These are phyloP conservation scores for Ogataea naganishii DNA, from an alignment of 805 yeast species.

Conservation along the genomic window DNA sequence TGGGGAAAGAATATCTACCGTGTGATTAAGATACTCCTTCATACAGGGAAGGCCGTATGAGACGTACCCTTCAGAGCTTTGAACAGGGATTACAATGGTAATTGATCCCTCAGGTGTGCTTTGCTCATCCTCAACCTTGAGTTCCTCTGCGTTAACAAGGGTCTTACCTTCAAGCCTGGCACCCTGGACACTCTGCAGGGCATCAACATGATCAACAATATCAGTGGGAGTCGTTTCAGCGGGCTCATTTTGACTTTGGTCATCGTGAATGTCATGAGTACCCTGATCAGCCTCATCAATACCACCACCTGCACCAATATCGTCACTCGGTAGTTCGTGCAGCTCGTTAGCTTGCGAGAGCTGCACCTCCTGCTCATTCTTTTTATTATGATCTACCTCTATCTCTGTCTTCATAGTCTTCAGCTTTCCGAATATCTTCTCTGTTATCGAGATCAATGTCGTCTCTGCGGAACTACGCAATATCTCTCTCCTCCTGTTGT, in stretches of 20 bases:
- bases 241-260: too few relatives aligned
- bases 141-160: too few relatives aligned
- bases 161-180: too few relatives aligned
- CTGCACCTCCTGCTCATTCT: conserved; percentile 15
- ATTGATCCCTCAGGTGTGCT: too few relatives aligned
- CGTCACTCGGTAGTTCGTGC: conserved; percentile 43
- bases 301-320: too few relatives aligned
- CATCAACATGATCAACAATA: too few relatives aligned
- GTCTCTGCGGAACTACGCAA: conserved; percentile 84
- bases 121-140: too few relatives aligned
- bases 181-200: too few relatives aligned
- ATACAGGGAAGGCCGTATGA: conserved; percentile 71
- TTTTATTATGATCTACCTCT: conserved; percentile 21
- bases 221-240: too few relatives aligned
- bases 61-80: conserved; percentile 18
- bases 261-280: too few relatives aligned
- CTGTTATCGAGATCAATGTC: conserved; percentile 63
- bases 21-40: conserved; percentile 65
- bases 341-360: conserved; percentile 15
- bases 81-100: too few relatives aligned
- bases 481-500: conserved; percentile 84
- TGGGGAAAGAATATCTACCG: conserved; percentile 76
- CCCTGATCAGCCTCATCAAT: too few relatives aligned
- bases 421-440: conserved; percentile 56
- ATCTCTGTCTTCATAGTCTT: conserved; percentile 34